Evolutionary conservation across 1,284 basidiomycete species (phyloP), one percentile per base, ranked within the genome.

Genomic region (Pascua sp.): DNA sequence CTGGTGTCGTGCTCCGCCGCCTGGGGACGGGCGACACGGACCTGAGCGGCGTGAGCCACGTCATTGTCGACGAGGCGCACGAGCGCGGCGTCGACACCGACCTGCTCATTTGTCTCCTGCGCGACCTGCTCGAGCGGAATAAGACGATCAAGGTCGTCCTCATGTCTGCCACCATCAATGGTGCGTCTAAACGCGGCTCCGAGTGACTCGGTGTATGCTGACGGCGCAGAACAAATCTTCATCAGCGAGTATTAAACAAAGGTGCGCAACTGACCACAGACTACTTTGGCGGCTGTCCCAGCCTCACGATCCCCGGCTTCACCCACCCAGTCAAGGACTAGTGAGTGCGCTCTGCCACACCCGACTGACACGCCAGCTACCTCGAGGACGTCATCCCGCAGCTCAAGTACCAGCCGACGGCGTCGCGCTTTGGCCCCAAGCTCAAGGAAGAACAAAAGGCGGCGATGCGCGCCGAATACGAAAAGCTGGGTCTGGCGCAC

Each of bases 61-160:
- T 97, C 38, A 80, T 97, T 47, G 90, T 97, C 12, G 94, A 97
- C 68, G 93, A 97, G 81, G 90, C 89, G 38, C 92, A 95, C 70
- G 91, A 95, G 78, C 84, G 92, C 51, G 91, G 90, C 13, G 84
- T 93, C 11, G 92, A 96, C 67, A 86, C 89, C 12, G 93, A 97
- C 74, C 87, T 97, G 65, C 78, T 97, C 44, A 81, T 97, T 1
- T 83, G 96, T n/a, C 87, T 95, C 69, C 79, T 84, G 36, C 85
- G 87, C 59, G 88, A 91, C 65, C 78, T 96, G 11, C 77, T 97
- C 47, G 79, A 80, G 59, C 80, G 76, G n/a, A 88, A 93, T 67
- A 78, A 80, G 42, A 83, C 75, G 8, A 82, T 97, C 69, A 93
- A 90, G 72, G 68, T 78, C 44, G 67, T 77, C 15, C 60, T 76